These are phyloP conservation scores for Ramalina peruviana DNA, from an alignment of 495 filamentous ascomycete species.

Conservation along the genomic window DNA sequence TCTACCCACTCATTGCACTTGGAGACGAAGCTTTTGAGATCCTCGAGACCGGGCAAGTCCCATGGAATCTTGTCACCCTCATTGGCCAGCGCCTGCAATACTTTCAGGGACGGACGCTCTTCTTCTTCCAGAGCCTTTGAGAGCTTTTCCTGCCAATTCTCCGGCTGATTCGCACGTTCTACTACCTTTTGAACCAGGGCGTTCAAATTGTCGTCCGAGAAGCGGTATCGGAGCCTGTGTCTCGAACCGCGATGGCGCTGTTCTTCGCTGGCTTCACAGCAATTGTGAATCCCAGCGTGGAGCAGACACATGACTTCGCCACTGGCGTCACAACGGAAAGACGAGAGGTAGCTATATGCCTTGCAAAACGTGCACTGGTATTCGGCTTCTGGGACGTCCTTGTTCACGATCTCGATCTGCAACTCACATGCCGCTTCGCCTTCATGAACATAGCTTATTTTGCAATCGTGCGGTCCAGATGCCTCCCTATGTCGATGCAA, in stretches of 20 bases:
- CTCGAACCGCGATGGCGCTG: constrained; percentile 46
- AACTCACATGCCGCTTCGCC: constrained; percentile 26
- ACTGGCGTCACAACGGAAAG: constrained; percentile 67
- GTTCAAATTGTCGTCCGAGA: constrained; percentile 55
- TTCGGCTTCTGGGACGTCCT: constrained; percentile 74
- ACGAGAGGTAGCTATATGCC: constrained; percentile 77
- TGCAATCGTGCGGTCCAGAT: constrained; percentile 33
- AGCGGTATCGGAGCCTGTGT: constrained; percentile 60
- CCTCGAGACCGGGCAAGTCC: constrained; percentile 69
- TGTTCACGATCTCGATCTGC: constrained; percentile 42
- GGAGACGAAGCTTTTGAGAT: constrained; percentile 79
- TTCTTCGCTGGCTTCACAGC: constrained; percentile 52
- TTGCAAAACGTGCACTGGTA: constrained; percentile 90
- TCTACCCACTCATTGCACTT: constrained; percentile 97
- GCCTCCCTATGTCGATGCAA: constrained; percentile 44
- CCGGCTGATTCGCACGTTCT: constrained; percentile 75
- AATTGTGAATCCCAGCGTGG: constrained; percentile 65
- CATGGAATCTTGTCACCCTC: constrained; percentile 98
- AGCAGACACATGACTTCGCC: constrained; percentile 64
- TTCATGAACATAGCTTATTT: constrained; percentile 22
- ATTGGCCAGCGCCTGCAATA: constrained; percentile 66
- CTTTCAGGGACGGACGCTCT: constrained; percentile 71
- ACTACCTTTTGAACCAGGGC: constrained; percentile 57
- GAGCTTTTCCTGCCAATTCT: constrained; percentile 84
- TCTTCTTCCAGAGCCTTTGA: constrained; percentile 70